Evolutionary conservation across 441 rosid genomes (phyloP), one percentile per base, ranked within the genome.

Genomic region (Aleurites moluccanus): DNA sequence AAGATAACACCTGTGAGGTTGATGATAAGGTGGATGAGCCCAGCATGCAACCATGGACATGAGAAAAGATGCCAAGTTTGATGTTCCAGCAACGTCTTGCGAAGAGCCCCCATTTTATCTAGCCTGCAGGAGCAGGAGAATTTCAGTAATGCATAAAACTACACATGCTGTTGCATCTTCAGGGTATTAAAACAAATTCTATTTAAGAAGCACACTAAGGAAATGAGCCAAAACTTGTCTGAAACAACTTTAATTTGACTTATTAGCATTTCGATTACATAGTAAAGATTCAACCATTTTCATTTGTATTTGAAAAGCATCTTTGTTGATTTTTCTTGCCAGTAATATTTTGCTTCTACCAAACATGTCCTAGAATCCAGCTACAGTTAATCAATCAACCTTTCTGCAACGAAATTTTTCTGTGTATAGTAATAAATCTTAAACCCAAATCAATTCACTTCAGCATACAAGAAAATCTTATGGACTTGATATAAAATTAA

Each of bases 71-170:
- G 97, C 95, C 92, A 93, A 21, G 63, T 82, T 76, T 81, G 87
- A 79, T 82, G 90, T 5, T 82, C 75, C 57, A 79, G 78, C 80
- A 93, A 66, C 75, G 82, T 77, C 84, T 68, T 86, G 35, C 85
- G 86, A 69, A 94, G 82, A 77, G 93, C 99, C 68, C 99, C 97
- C 83, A 91, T 77, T 61, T 82, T 80, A 68, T 91, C 94, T 2
- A 94, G 84, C 67, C 99, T 94, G 90, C 66, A 65, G 67, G 56
- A 66, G 66, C 42, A 78, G 27, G 67, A 73, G 50, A 76, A 49
- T 35, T 50, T 67, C 14, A 71, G 72, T 60, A 62, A 57, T 59
- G n/a, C 18, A 16, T 30, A 18, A n/a, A 59, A 40, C 16, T 33
- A 65, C 15, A 21, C 25, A 56, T 16, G 25, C 3, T 57, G 28